These are phyloP conservation scores for Metschnikowia continentalis DNA, from an alignment of 805 yeast genomes.

Conservation along the genomic window DNA sequence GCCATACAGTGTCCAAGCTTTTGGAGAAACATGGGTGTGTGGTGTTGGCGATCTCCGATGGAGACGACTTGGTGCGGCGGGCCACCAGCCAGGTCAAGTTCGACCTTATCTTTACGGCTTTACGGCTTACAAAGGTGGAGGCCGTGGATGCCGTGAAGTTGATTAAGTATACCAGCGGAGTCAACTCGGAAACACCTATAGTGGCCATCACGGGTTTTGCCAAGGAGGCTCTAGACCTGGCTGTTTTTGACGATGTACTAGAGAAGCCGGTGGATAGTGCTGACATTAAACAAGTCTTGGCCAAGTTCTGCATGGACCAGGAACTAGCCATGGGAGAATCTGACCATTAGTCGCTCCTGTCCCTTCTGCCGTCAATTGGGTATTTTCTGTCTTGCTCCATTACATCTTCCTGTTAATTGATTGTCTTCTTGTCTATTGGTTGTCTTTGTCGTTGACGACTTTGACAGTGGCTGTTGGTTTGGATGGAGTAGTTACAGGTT, in stretches of 20 bases:
- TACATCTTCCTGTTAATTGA: no score
- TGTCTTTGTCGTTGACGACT: neutral
- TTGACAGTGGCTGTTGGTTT: neutral
- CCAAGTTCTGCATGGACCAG: constrained; percentile 4
- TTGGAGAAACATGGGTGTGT: constrained; percentile 72
- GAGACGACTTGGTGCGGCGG: constrained; percentile 77
- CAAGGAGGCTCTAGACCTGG: constrained; percentile 55
- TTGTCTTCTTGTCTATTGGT: neutral
- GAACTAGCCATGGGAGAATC: no score
- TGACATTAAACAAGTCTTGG: constrained; percentile 9
- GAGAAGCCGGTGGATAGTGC: constrained; percentile 58
- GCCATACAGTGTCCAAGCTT: constrained; percentile 61
- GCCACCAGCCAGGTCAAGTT: constrained; percentile 81
- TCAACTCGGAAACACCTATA: constrained; percentile 74
- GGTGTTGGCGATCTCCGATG: constrained; percentile 71
- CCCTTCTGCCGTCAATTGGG: no score
- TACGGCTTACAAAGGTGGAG: constrained; percentile 61
- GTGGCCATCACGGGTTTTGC: constrained; percentile 70
- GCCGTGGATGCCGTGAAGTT: constrained; percentile 75
- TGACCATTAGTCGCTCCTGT: no score
- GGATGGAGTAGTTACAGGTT: neutral
- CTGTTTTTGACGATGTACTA: constrained; percentile 61
- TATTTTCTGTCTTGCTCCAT: no score
- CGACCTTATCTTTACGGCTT: constrained; percentile 77
- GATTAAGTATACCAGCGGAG: constrained; percentile 68